Base-by-base conservation (phyloP, 345 rosid genomes). In the Ceriops zippeliana region DNA sequence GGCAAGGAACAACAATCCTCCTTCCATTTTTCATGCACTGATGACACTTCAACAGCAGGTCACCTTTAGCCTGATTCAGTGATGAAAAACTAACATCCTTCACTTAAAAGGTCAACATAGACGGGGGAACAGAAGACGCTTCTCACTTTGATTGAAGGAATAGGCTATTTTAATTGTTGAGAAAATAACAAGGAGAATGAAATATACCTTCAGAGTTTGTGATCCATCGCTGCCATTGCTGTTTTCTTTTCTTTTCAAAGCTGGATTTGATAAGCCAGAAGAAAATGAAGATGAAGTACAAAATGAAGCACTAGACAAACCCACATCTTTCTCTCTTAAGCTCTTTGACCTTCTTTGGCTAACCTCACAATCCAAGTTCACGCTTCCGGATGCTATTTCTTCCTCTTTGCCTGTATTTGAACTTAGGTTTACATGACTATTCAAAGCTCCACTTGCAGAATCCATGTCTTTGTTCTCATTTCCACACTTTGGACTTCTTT, bases 21-120 rank as follows among this genome's bases (percentile, higher is more conserved):
- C 82, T 87, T 67, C 76, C 87, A 20, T 27, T 56, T 67, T 83
- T 87, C 89, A 77, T 69, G 79, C 98, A 93, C 67, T 93, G 98
- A 69, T 93, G 98, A 62, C 97, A 93, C 66, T 60, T 70, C 21
- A 68, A 70, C 31, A 71, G 72, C 16, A 7, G 31, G 52, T 75
- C 74, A 49, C 38, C 52, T 71, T 58, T 76, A 7, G 62, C 83
- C 87, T 82, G 82, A 72, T 71, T 37, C 59, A 68, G 68, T 72
- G 32, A 79, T 66, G 71, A 62, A 42, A 52, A 31, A 69, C 16
- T 62, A 69, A 26, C 62, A 51, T 66, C 35, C 31, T 32, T 56
- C 32, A 59, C 24, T 35, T 62, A 27, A 49, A 66, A 27, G 21
- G 60, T 22, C 17, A 42, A 34, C 10, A 42, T 22, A 56, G 3